Conservation (phyloP, 2,329 filamentous ascomycete species). For the Sphaerostilbella broomeana region DNA sequence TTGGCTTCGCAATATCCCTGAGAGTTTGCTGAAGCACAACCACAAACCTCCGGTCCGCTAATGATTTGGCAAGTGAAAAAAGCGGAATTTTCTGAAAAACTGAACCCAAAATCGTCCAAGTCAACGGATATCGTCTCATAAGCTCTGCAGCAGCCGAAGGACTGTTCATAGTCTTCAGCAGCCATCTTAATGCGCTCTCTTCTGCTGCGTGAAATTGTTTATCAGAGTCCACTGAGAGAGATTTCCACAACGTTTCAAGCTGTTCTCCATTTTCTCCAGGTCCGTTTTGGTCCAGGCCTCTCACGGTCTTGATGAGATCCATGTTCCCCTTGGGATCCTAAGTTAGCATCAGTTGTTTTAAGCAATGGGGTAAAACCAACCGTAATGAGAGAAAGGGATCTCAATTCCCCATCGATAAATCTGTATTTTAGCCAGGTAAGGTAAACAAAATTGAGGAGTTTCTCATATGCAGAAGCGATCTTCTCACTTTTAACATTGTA, state of each 20-base stretch:
- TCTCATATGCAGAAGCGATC: too few species aligned
- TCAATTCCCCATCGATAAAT: not conserved
- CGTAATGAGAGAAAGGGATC: not conserved
- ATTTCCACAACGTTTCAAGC: slow-evolving; percentile 43
- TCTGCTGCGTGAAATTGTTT: slow-evolving; percentile 46
- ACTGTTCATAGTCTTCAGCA: slow-evolving; percentile 56
- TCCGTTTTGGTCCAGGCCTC: slow-evolving; percentile 48
- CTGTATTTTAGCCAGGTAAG: not conserved
- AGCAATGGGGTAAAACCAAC: slow-evolving; percentile 1
- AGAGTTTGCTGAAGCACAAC: slow-evolving; percentile 59
- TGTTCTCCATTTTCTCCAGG: slow-evolving; percentile 40
- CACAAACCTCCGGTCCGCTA: slow-evolving; percentile 64
- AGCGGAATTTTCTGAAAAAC: slow-evolving; percentile 60
- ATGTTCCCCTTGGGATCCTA: slow-evolving; percentile 23
- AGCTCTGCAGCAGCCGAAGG: slow-evolving; percentile 41
- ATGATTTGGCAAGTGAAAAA: slow-evolving; percentile 61
- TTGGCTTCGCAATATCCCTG: slow-evolving; percentile 45
- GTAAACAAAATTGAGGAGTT: too few species aligned
- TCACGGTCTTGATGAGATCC: slow-evolving; percentile 45
- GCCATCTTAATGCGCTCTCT: slow-evolving; percentile 53
- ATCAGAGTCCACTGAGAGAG: slow-evolving; percentile 36
- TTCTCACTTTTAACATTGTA: too few species aligned
- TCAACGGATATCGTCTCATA: slow-evolving; percentile 47
- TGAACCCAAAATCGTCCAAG: slow-evolving; percentile 56
- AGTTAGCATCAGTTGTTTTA: slow-evolving; percentile 6